These are phyloP conservation scores for Tolypocladium nubicola DNA, from an alignment of 2,329 filamentous ascomycete species.

Conservation along the genomic window DNA sequence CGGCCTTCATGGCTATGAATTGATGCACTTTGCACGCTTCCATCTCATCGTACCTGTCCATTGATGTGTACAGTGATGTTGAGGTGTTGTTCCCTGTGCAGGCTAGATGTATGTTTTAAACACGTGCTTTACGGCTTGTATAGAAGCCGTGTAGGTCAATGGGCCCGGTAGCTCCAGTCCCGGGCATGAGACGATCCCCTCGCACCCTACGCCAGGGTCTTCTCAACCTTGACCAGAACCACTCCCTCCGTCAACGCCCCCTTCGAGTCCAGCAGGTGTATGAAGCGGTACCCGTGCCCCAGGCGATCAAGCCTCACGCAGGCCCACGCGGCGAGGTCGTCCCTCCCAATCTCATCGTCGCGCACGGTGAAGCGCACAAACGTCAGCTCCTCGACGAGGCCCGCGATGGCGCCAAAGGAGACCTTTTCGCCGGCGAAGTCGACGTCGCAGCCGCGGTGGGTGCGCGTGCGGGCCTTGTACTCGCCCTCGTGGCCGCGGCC, in stretches of 20 bases:
- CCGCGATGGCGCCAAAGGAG: slow-evolving; percentile 41
- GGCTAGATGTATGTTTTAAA: too few species aligned
- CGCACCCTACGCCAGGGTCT: slow-evolving; percentile 29
- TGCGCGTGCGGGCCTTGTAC: slow-evolving; percentile 49
- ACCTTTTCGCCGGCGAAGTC: slow-evolving; percentile 52
- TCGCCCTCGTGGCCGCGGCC: slow-evolving; percentile 30
- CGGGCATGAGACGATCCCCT: background rate
- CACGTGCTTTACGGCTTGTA: too few species aligned
- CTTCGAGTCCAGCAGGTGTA: slow-evolving; percentile 62
- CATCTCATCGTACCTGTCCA: background rate
- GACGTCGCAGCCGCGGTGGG: slow-evolving; percentile 45
- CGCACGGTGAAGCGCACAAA: slow-evolving; percentile 79
- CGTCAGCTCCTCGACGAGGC: slow-evolving; percentile 56
- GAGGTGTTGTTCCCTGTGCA: too few species aligned
- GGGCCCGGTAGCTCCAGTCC: background rate
- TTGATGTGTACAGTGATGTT: too few species aligned
- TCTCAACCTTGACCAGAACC: slow-evolving; percentile 64
- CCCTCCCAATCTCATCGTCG: slow-evolving; percentile 71
- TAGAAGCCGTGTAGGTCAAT: background rate
- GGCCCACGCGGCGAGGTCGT: slow-evolving; percentile 77
- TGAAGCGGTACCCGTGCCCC: slow-evolving; percentile 62
- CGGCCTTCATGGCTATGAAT: background rate
- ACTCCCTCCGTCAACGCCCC: slow-evolving; percentile 57
- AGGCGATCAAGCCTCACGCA: slow-evolving; percentile 79
- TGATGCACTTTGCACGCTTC: background rate